These are phyloP conservation scores for Phytophthora pluvialis DNA, from an alignment of 352 stramenopile species.

Conservation along the genomic window DNA sequence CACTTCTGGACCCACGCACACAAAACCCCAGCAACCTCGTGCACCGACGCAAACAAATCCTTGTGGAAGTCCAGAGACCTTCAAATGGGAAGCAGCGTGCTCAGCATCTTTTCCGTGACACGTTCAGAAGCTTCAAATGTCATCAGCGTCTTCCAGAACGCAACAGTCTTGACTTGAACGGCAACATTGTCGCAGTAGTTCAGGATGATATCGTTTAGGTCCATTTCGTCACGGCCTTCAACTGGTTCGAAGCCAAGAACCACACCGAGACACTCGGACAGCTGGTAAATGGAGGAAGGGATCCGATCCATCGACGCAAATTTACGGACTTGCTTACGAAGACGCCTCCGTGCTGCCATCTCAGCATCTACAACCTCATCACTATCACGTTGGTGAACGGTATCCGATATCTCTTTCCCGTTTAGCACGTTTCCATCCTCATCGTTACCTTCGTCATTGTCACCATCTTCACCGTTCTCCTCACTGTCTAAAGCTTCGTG, in stretches of 20 bases:
- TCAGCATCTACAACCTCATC: background rate
- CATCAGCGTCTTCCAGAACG: constrained; percentile 59
- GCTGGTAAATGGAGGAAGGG: constrained; percentile 60
- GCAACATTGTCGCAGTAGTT: constrained; percentile 71
- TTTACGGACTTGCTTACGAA: constrained; percentile 35
- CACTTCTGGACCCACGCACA: constrained; percentile 75
- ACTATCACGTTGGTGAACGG: background rate
- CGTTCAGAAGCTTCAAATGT: constrained; percentile 49
- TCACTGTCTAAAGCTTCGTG: constrained; percentile 37
- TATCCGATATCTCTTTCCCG: no score
- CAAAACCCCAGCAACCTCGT: constrained; percentile 60
- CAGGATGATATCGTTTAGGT: constrained; percentile 78
- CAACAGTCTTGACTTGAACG: constrained; percentile 34
- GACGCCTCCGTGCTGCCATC: background rate
- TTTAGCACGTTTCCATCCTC: no score
- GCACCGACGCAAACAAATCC: constrained; percentile 48
- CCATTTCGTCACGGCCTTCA: constrained; percentile 63
- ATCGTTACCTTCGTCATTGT: background rate
- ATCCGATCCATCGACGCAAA: constrained; percentile 49
- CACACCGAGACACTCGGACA: constrained; percentile 72
- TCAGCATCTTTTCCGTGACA: constrained; percentile 60
- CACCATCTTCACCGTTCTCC: constrained; percentile 4
- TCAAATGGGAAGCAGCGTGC: constrained; percentile 61
- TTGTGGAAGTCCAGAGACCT: constrained; percentile 64
- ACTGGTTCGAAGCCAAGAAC: constrained; percentile 71